Conservation (phyloP, 1,139 yeast species). For the Taiozyma onychis region DNA sequence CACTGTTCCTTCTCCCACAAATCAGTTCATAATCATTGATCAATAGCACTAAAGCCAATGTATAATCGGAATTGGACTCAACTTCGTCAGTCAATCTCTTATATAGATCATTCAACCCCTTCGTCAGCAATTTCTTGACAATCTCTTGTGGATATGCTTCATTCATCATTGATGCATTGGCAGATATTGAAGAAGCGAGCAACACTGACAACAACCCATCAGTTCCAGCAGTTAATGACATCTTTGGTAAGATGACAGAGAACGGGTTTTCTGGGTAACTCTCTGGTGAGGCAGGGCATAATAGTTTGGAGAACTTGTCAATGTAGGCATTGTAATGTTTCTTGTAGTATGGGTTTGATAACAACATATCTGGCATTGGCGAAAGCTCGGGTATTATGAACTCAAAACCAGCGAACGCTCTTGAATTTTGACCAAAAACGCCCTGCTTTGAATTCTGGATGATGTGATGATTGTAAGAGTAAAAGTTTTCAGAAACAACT, state of each 20-base stretch:
- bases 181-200: conserved; percentile 62
- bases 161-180: conserved; percentile 26
- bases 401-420: conserved; percentile 10
- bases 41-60: conserved; percentile 58
- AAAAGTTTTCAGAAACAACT: neutral
- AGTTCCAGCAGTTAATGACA: conserved; percentile 61
- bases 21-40: conserved; percentile 62
- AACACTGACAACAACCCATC: conserved; percentile 49
- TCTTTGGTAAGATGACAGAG: conserved; percentile 54
- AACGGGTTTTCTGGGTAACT: conserved; percentile 64
- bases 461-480: neutral
- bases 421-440: neutral
- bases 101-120: conserved; percentile 55
- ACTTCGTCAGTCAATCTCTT: conserved; percentile 43
- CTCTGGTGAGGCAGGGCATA: conserved; percentile 65
- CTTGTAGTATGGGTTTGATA: conserved; percentile 14
- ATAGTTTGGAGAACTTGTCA: conserved; percentile 51
- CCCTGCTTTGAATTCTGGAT: neutral
- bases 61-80: conserved; percentile 57
- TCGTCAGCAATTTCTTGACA: conserved; percentile 44
- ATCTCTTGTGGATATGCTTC: conserved; percentile 23
- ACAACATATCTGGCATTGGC: conserved; percentile 17
- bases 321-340: conserved; percentile 56
- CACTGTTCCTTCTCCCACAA: conserved; percentile 34
- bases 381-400: conserved; percentile 7